A percentile compares a stretch with the other conserved stretches of the same genome.
These are phyloP conservation scores for Starmera dryadoides DNA, from an alignment of 805 yeast species.

Conservation along the genomic window DNA sequence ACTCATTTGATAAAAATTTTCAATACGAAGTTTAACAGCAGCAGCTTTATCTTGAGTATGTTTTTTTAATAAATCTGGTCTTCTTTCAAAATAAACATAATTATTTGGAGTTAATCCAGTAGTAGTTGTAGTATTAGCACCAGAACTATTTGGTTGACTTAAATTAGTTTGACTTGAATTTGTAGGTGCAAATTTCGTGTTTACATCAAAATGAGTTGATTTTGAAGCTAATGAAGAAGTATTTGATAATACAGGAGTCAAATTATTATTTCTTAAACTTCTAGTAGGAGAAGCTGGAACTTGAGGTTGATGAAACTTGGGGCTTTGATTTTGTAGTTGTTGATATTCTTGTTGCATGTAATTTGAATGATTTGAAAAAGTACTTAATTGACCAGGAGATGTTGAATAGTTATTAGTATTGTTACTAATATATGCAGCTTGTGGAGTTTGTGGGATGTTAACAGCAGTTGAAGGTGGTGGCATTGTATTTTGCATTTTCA, in stretches of 20 bases:
- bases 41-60: constrained; percentile 23
- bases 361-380: constrained; percentile 5
- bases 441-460: constrained; percentile 15
- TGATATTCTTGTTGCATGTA: constrained; percentile 12
- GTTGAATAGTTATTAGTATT: constrained; percentile 11
- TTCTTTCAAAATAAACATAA: constrained; percentile 22
- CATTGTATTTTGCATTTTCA: constrained; percentile 21
- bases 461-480: constrained; percentile 20
- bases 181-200: neutral
- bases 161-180: constrained; percentile 1
- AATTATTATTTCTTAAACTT: constrained; percentile 18
- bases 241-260: constrained; percentile 18
- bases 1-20: constrained; percentile 88
- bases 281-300: constrained; percentile 26
- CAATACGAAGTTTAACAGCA: constrained; percentile 68
- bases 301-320: constrained; percentile 20
- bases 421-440: constrained; percentile 9
- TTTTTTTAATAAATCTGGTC: constrained; percentile 22
- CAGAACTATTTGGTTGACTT: constrained; percentile 2
- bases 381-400: constrained; percentile 18
- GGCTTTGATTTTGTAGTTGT: constrained; percentile 18
- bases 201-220: constrained; percentile 3
- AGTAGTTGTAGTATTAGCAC: neutral
- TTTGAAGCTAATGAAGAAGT: constrained; percentile 16
- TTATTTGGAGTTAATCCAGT: constrained; percentile 1